Evolutionary conservation across 1,139 yeast genomes (phyloP), one percentile per base, ranked within the genome.

Genomic region (Yamadazyma triangularis): DNA sequence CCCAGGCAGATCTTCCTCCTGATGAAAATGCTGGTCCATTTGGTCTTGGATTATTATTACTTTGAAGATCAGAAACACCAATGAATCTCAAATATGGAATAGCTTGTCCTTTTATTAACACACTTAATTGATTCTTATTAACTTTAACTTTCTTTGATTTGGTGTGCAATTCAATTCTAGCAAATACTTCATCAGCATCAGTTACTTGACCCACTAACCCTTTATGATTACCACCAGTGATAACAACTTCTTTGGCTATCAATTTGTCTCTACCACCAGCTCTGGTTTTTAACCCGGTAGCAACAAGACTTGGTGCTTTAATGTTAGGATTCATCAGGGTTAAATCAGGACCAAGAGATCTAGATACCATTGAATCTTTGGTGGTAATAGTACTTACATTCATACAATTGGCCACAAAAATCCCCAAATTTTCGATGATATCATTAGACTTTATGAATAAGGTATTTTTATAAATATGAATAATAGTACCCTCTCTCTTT

Each of bases 181-280:
- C 97, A 47, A 73, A 76, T 13, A 81, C 82, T 39, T 94, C 98
- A 45, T 88, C 93, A 10, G 95, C 86, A 52, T 91, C 97, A 40
- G 85, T 84, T 25, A 93, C 88, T 44, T 86, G 84, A 52, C 98
- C 99, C 66, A 83, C 79, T 45, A 88, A 76, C 25, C 98, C 97
- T 61, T 91, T 93, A 58, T 89, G 87, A 41, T 89, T 89, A 5
- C 97, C 96, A 47, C 84, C 79, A 21, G 86, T 79, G 29, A 93
- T 84, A 38, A 89, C 78, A 19, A 91, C 96, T 36, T 85, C 83
- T 51, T 86, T 87, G 43, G 86, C 84, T 24, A 89, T 50, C 24
- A 91, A 77, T 31, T 77, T 75, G 54, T 88, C 96, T 48, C 91
- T 79, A 14, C 93, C 96, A 34, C 79, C 78, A 31, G 60, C 69